Conservation (phyloP, 2,329 filamentous ascomycete genomes). For the Cordyceps cicadae region DNA sequence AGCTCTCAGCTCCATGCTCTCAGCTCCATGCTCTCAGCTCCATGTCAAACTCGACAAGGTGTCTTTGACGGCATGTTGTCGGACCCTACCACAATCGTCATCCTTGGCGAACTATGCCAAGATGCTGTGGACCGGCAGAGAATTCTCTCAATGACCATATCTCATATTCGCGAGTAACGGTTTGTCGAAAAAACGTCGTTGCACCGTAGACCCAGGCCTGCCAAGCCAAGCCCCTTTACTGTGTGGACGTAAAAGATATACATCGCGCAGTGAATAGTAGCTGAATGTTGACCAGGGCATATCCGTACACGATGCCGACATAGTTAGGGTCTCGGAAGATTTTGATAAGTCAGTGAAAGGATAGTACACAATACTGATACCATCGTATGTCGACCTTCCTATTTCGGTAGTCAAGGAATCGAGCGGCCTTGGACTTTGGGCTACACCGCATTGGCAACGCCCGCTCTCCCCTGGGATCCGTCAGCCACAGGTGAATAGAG, state of each 20-base stretch:
- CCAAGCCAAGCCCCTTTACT: neutral
- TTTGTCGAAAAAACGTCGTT: neutral
- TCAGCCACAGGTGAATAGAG: neutral
- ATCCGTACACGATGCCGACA: neutral
- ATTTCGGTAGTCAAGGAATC: neutral
- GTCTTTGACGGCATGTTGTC: neutral
- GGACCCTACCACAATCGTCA: neutral
- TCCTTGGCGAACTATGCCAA: neutral
- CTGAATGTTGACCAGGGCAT: neutral
- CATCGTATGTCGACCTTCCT: neutral
- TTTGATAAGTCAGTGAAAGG: neutral
- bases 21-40: neutral
- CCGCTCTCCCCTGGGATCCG: neutral
- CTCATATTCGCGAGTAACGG: neutral
- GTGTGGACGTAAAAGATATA: neutral
- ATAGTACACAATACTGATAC: neutral
- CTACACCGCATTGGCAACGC: neutral
- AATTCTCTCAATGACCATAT: neutral
- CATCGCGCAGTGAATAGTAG: neutral
- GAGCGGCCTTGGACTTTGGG: neutral
- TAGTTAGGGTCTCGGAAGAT: no score
- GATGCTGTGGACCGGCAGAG: neutral
- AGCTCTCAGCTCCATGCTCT: no score
- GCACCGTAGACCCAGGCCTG: neutral
- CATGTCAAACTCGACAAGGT: neutral